These are phyloP conservation scores for Punica granatum DNA, from an alignment of 345 rosid species.

Conservation along the genomic window DNA sequence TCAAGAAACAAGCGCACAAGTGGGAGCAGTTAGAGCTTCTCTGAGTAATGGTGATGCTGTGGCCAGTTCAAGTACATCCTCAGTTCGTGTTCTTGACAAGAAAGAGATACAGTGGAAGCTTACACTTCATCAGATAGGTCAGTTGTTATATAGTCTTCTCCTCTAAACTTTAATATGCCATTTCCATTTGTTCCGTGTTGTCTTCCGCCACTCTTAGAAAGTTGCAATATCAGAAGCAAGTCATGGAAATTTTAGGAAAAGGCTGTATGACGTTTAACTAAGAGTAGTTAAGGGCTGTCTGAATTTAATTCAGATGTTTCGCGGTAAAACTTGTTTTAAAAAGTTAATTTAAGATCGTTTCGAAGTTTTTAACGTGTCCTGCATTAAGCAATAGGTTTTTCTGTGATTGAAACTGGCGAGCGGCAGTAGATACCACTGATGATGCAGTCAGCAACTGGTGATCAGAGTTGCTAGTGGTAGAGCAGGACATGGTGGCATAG, in stretches of 20 bases:
- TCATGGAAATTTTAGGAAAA: neutral
- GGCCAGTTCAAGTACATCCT: slow-evolving; percentile 26
- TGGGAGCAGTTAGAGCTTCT: slow-evolving; percentile 18
- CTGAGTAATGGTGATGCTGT: slow-evolving; percentile 10
- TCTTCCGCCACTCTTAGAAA: neutral
- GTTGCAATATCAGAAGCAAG: neutral
- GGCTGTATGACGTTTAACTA: neutral
- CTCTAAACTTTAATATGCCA: neutral
- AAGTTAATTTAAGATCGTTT: neutral
- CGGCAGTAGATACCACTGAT: neutral
- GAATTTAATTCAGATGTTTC: neutral
- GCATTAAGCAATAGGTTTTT: neutral
- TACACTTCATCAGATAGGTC: slow-evolving; percentile 94
- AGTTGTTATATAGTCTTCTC: slow-evolving; percentile 11
- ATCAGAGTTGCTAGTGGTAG: neutral
- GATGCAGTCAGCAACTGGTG: neutral
- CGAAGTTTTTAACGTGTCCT: neutral
- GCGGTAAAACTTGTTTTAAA: neutral
- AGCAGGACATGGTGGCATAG: neutral
- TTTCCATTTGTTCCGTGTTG: neutral
- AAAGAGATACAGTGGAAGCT: slow-evolving; percentile 84
- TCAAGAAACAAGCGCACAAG: slow-evolving; percentile 52
- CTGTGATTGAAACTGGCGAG: neutral
- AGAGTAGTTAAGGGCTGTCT: neutral
- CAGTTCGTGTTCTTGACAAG: slow-evolving; percentile 36